Base-by-base conservation (phyloP, 2,329 filamentous ascomycete species). In the Diaporthe ilicicola region DNA sequence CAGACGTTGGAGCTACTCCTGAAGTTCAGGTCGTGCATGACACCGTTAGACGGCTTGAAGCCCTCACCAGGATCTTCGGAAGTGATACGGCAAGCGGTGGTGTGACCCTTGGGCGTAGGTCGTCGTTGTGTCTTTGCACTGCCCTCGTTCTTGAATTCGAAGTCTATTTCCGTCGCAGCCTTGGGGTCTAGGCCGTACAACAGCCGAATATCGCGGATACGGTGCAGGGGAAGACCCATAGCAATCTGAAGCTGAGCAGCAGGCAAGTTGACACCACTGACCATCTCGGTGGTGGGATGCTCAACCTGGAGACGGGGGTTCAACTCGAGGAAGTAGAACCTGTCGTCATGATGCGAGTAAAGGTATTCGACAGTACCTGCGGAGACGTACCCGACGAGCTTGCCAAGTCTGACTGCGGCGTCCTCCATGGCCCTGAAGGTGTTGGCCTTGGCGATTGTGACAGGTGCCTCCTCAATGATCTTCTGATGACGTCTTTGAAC, bases 231-330 rank as follows among this genome's bases (percentile, higher is more conserved):
- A 50, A 99, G 88, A 90, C 96, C 96, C 96, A 99, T 99, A 79
- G 96, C 96, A 85, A 99, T 92, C 86, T 99, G 96, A 67, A 99
- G 92, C 86, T 99, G 96, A 68, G 96, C 96, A 74, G 97, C 96
- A 64, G 96, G 96, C 81, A 99, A 84, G 84, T 98, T 97, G 80
- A 99, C 96, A 80, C 97, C 96, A 78, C 93, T 97, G 75, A 99
- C 96, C 96, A 99, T 99, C 83, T 99, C 96, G 34, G 96, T 99
- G 67, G 95, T 99, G 55, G 96, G 96, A 85, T 99, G 96, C 89
- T 99, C 96, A 84, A 99, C 96, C 86, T 99, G 96, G 69, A 99
- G 92, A 94, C 96, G 94, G 62, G 96, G 96, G 87, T 99, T 99
- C 79, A 99, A 86, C 85, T 99, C 96, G 75, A 99, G 87, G 87